phyloP scores from a whole-genome alignment of 2,329 filamentous ascomycete species.

The Dothistroma pini region DNA sequence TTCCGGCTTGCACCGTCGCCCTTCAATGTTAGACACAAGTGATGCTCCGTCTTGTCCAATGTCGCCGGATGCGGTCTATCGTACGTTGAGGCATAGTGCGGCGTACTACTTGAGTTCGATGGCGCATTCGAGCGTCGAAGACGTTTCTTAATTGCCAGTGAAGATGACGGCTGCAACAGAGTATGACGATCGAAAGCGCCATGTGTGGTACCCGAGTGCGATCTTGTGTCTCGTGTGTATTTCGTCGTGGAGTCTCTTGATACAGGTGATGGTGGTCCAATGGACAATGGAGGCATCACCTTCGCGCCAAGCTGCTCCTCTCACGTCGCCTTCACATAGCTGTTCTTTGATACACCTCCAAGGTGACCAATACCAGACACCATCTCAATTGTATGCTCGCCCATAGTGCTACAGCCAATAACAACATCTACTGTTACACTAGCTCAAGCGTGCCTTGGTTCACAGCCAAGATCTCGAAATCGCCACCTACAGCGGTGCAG shows the following conservation, averaged over 20 bases:
- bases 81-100: not conserved
- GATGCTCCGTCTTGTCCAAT: not conserved
- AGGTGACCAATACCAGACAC: not conserved
- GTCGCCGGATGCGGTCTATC: not conserved
- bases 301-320: not conserved
- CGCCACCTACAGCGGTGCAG: not conserved
- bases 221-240: not conserved
- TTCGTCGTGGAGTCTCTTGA: not conserved
- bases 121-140: not conserved
- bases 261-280: not conserved
- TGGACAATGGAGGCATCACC: not conserved
- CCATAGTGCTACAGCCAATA: conserved; percentile 2
- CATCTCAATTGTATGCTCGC: not conserved
- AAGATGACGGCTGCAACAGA: not conserved
- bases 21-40: not conserved
- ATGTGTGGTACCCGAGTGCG: no score
- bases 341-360: not conserved
- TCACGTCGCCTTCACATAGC: not conserved
- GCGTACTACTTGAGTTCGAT: not conserved
- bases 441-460: not conserved
- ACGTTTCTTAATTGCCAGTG: not conserved
- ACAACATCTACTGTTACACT: conserved; percentile 1
- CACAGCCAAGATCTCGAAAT: not conserved
- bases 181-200: not conserved
- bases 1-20: not conserved